Conservation (phyloP, 1,139 yeast species). For the Pichia sp. region DNA sequence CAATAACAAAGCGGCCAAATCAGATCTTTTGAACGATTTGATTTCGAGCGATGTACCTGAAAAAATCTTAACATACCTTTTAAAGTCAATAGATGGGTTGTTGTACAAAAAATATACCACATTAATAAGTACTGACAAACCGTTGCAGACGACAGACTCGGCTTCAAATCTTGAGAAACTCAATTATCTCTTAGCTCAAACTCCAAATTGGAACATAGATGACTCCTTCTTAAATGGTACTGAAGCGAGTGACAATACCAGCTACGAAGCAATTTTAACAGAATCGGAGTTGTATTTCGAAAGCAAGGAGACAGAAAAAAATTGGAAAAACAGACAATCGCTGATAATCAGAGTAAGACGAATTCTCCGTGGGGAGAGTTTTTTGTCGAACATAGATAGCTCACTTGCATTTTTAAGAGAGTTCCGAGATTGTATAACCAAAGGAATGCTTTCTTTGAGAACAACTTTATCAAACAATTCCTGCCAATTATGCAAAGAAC, state of each 20-base stretch:
- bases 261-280: slow-evolving; percentile 37
- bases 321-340: slow-evolving; percentile 77
- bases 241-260: slow-evolving; percentile 32
- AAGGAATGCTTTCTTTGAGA: slow-evolving; percentile 68
- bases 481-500: slow-evolving; percentile 75
- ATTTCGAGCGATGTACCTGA: slow-evolving; percentile 38
- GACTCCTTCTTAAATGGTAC: slow-evolving; percentile 22
- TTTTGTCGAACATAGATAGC: slow-evolving; percentile 5
- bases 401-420: slow-evolving; percentile 33
- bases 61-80: slow-evolving; percentile 32
- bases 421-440: slow-evolving; percentile 59
- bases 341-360: slow-evolving; percentile 54
- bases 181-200: slow-evolving; percentile 11
- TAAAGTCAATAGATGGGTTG: slow-evolving; percentile 34
- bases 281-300: slow-evolving; percentile 42
- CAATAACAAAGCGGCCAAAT: slow-evolving; percentile 40
- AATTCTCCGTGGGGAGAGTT: slow-evolving; percentile 53
- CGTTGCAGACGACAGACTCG: not conserved
- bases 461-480: slow-evolving; percentile 78
- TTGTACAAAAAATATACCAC: slow-evolving; percentile 23
- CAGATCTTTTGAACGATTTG: slow-evolving; percentile 49
- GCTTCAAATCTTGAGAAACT: slow-evolving; percentile 14
- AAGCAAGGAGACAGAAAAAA: slow-evolving; percentile 84
- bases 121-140: slow-evolving; percentile 5
- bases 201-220: slow-evolving; percentile 23